A percentile compares a stretch with the other conserved stretches of the same genome.
phyloP scores from a whole-genome alignment of 352 stramenopile species.

The Phytophthora crassamura region DNA sequence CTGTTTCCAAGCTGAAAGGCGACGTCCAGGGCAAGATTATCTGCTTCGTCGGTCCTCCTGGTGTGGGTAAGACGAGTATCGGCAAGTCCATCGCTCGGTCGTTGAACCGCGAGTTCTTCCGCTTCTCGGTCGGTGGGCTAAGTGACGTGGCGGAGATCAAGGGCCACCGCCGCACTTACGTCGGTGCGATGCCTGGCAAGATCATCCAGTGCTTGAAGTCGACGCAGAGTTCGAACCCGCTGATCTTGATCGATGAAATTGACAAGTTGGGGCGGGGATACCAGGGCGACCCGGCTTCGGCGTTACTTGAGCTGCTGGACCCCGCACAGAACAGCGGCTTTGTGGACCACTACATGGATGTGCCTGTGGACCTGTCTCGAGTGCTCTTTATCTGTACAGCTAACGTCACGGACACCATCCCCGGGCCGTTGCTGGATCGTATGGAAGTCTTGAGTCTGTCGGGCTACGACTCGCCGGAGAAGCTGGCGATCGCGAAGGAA shows the following conservation, averaged over 20 bases:
- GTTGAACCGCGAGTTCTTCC: slow-evolving; percentile 98
- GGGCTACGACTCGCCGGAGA: slow-evolving; percentile 96
- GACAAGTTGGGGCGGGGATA: slow-evolving; percentile 90
- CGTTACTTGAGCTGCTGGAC: slow-evolving; percentile 97
- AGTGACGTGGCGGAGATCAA: slow-evolving; percentile 99
- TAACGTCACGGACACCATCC: slow-evolving; percentile 97
- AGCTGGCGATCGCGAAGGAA: slow-evolving; percentile 97
- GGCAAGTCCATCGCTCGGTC: slow-evolving; percentile 96
- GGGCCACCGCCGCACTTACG: slow-evolving; percentile 98
- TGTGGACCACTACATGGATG: slow-evolving; percentile 98
- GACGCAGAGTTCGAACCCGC: slow-evolving; percentile 95
- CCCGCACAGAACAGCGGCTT: slow-evolving; percentile 98
- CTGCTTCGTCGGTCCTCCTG: slow-evolving; percentile 95
- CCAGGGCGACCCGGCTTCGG: slow-evolving; percentile 95
- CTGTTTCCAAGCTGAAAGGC: slow-evolving; percentile 97
- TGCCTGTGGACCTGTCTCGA: slow-evolving; percentile 97
- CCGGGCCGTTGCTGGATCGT: slow-evolving; percentile 97
- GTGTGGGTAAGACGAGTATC: slow-evolving; percentile 95
- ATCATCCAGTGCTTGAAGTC: slow-evolving; percentile 99
- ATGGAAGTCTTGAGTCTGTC: slow-evolving; percentile 99
- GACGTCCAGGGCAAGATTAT: slow-evolving; percentile 98
- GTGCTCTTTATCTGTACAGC: slow-evolving; percentile 96
- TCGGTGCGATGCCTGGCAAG: slow-evolving; percentile 99
- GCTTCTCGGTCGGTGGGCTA: slow-evolving; percentile 98
- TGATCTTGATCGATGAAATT: slow-evolving; percentile 99